These are phyloP conservation scores for Candida orba DNA, from an alignment of 805 yeast species.

Conservation along the genomic window DNA sequence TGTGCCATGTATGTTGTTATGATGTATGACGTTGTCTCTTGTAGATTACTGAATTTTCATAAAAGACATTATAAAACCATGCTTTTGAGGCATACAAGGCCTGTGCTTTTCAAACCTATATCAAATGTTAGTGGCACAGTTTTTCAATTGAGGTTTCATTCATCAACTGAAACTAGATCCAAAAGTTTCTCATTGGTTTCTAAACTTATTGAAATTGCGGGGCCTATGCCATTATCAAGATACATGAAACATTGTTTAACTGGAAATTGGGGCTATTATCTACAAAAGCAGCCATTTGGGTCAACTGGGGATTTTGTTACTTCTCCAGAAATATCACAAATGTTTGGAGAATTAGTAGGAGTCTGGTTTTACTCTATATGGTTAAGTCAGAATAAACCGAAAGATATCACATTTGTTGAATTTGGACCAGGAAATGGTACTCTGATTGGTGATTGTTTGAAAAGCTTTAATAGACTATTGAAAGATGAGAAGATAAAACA, in stretches of 20 bases:
- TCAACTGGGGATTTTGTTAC: conserved; percentile 70
- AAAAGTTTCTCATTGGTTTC: conserved; percentile 15
- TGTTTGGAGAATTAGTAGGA: conserved; percentile 82
- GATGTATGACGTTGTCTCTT: too few relatives aligned
- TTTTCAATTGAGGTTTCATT: conserved; percentile 3
- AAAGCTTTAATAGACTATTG: conserved; percentile 36
- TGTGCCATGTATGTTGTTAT: too few relatives aligned
- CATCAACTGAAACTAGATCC: conserved; percentile 1
- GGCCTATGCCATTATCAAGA: conserved; percentile 66
- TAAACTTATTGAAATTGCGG: conserved; percentile 41
- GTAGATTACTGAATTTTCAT: too few relatives aligned
- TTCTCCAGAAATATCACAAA: conserved; percentile 80
- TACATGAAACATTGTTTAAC: conserved; percentile 80
- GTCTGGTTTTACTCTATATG: conserved; percentile 60
- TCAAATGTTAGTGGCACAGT: too few relatives aligned
- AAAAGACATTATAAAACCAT: too few relatives aligned
- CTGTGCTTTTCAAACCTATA: too few relatives aligned
- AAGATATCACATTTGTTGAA: conserved; percentile 51
- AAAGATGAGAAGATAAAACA: conserved; percentile 23
- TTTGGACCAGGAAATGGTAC: conserved; percentile 88
- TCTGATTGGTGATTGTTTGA: conserved; percentile 57
- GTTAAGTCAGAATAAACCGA: conserved; percentile 47
- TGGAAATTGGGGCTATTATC: conserved; percentile 77
- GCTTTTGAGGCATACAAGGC: too few relatives aligned
- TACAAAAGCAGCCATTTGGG: conserved; percentile 69